phyloP scores from a whole-genome alignment of 805 yeast species.

The Grigorovia humatica region DNA sequence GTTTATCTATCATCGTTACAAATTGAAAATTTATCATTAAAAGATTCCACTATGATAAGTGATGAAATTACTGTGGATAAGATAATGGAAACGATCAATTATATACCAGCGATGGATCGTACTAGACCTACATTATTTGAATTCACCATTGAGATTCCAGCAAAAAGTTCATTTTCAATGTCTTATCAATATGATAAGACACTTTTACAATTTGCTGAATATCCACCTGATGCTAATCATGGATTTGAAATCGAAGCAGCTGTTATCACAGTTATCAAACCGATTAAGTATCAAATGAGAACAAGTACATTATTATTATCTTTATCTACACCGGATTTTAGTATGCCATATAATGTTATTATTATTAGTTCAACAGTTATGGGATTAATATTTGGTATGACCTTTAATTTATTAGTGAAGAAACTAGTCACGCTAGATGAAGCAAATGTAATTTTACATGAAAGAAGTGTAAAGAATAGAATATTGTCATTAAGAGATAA shows the following conservation, averaged over 20 bases:
- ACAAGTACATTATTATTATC: conserved; percentile 81
- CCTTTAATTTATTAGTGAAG: conserved; percentile 70
- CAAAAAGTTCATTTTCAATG: conserved; percentile 46
- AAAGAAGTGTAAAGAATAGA: conserved; percentile 14
- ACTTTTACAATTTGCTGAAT: conserved; percentile 72
- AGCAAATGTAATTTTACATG: conserved; percentile 30
- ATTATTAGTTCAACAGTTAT: conserved; percentile 87
- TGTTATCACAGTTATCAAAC: conserved; percentile 48
- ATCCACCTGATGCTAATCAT: conserved; percentile 99
- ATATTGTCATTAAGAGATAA: conserved; percentile 10
- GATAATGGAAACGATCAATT: conserved; percentile 44
- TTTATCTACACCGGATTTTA: conserved; percentile 93
- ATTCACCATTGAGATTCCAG: conserved; percentile 52
- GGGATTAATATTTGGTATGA: conserved; percentile 83
- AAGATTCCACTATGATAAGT: neutral
- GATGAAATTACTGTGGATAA: conserved; percentile 18
- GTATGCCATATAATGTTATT: conserved; percentile 97
- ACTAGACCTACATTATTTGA: conserved; percentile 77
- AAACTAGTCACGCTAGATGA: conserved; percentile 68
- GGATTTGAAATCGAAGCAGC: conserved; percentile 95
- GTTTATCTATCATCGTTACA: conserved; percentile 63
- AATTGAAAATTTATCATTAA: conserved; percentile 20
- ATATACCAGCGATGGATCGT: conserved; percentile 73
- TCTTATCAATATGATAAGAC: conserved; percentile 83
- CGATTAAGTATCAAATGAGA: conserved; percentile 43